Conservation (phyloP, 2,329 filamentous ascomycete species). For the Penicillium fuscoglaucum region DNA sequence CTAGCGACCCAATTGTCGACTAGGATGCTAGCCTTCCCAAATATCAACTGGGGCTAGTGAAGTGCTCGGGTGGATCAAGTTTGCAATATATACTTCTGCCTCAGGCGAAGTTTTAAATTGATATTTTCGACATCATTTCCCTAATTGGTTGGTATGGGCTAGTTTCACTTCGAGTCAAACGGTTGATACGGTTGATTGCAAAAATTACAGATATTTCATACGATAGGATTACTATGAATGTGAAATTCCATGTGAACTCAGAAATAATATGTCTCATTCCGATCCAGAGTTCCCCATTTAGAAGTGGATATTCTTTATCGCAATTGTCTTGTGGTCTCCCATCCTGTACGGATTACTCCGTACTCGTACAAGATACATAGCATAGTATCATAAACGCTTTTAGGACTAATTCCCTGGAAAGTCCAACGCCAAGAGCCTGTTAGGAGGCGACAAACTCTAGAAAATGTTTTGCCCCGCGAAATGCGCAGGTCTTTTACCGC, state of each 20-base stretch:
- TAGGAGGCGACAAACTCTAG: not conserved
- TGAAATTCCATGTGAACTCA: not conserved
- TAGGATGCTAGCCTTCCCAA: not conserved
- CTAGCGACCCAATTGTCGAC: not conserved
- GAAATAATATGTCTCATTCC: not conserved
- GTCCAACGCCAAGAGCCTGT: not conserved
- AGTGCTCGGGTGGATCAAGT: not conserved
- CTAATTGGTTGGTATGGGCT: too few species aligned
- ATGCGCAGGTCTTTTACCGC: not conserved
- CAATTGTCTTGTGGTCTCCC: not conserved
- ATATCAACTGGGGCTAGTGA: not conserved
- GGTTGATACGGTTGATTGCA: not conserved
- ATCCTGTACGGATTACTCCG: not conserved
- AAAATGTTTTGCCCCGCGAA: not conserved
- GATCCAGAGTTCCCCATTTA: not conserved
- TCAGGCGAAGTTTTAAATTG: not conserved
- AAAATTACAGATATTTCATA: not conserved
- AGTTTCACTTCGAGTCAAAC: not conserved
- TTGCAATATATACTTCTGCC: not conserved
- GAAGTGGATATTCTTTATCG: slow-evolving; percentile 1
- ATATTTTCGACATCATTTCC: not conserved
- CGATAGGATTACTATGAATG: not conserved
- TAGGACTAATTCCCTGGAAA: not conserved
- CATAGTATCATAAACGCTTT: not conserved
- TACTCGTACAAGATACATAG: not conserved